Conservation (phyloP, 495 filamentous ascomycete species). For the Parachaetomium inaequale region DNA sequence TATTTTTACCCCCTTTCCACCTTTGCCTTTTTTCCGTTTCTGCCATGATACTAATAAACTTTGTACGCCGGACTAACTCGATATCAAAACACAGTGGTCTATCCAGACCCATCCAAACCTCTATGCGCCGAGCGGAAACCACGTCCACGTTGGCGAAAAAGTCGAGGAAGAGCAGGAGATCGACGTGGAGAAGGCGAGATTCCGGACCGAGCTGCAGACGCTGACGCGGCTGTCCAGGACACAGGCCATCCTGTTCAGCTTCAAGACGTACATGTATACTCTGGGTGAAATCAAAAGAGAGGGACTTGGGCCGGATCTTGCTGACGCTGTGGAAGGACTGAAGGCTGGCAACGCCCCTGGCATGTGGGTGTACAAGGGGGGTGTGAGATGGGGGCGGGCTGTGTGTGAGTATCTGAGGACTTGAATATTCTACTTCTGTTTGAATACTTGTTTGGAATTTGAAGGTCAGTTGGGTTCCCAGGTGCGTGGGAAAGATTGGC, state of each 20-base stretch:
- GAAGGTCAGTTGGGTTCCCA: too few species aligned
- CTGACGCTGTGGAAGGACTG: slow-evolving; percentile 69
- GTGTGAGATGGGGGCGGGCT: slow-evolving; percentile 61
- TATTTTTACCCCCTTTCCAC: background rate
- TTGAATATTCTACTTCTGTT: too few species aligned
- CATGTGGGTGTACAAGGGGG: slow-evolving; percentile 68
- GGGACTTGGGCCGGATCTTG: slow-evolving; percentile 61
- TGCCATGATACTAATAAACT: background rate
- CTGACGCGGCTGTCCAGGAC: slow-evolving; percentile 67
- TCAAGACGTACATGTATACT: slow-evolving; percentile 77
- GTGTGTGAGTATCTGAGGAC: slow-evolving; percentile 57
- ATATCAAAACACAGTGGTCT: slow-evolving; percentile 58
- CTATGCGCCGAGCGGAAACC: slow-evolving; percentile 53
- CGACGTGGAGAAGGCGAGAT: slow-evolving; percentile 48
- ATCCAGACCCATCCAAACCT: slow-evolving; percentile 56
- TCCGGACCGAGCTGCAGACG: slow-evolving; percentile 75
- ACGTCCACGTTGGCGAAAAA: slow-evolving; percentile 44
- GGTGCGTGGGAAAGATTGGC: too few species aligned
- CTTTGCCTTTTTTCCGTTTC: background rate
- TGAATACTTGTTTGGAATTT: too few species aligned
- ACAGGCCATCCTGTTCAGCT: slow-evolving; percentile 65
- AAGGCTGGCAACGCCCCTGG: slow-evolving; percentile 61
- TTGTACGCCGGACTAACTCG: too few species aligned
- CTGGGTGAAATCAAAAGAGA: slow-evolving; percentile 65
- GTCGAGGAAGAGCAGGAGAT: slow-evolving; percentile 45